Conservation (phyloP, 2,329 filamentous ascomycete species). For the Fusarium euwallaceae region DNA sequence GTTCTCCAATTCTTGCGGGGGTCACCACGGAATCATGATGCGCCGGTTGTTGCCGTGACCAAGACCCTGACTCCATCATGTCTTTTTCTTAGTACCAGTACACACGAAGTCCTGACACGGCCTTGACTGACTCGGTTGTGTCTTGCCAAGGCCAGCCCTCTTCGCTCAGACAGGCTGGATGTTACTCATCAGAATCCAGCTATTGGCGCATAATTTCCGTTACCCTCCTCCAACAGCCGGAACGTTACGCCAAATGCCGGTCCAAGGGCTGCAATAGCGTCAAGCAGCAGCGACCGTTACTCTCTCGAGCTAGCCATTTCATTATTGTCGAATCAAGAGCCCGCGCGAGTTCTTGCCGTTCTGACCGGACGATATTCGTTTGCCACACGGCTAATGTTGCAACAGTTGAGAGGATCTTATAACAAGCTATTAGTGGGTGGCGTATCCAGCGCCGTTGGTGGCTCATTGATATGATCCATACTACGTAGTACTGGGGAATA, state of each 20-base stretch:
- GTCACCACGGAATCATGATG: not conserved
- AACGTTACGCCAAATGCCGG: slow-evolving; percentile 16
- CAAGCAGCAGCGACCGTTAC: not conserved
- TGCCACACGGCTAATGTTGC: not conserved
- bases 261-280: not conserved
- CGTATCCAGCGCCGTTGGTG: not conserved
- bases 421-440: not conserved
- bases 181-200: slow-evolving; percentile 13
- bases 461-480: not conserved
- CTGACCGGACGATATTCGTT: not conserved
- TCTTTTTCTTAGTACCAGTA: not conserved
- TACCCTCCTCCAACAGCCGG: slow-evolving; percentile 20
- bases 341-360: not conserved
- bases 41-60: slow-evolving; percentile 4
- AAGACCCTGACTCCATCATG: slow-evolving; percentile 16
- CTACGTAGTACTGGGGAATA: not conserved
- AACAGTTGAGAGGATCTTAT: not conserved
- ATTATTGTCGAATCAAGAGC: not conserved
- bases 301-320: not conserved
- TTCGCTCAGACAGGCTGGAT: not conserved
- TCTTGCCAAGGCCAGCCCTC: slow-evolving; percentile 10
- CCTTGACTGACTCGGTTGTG: not conserved
- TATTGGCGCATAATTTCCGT: slow-evolving; percentile 37
- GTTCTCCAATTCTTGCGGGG: not conserved
- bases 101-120: not conserved